A percentile compares a stretch with the other conserved stretches of the same genome.
These are phyloP conservation scores for Alternaria gansuensis DNA, from an alignment of 2,329 filamentous ascomycete genomes.

Conservation along the genomic window DNA sequence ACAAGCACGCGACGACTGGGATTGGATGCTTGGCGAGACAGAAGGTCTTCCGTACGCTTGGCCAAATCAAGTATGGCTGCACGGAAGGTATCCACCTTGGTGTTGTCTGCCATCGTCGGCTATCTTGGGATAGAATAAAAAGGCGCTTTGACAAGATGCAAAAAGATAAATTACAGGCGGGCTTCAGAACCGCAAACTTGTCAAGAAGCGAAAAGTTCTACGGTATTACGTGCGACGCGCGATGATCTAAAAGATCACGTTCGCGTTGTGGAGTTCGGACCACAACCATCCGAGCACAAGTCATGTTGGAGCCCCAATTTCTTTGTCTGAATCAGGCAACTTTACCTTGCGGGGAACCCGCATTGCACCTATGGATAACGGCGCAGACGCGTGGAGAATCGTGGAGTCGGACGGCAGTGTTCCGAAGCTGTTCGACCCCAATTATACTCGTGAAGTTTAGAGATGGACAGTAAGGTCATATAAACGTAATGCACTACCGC, in stretches of 20 bases:
- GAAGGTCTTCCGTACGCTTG: constrained; percentile 31
- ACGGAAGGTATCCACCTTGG: constrained; percentile 18
- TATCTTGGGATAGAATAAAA: neutral
- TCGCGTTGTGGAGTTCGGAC: constrained; percentile 29
- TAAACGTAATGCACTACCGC: constrained; percentile 5
- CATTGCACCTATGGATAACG: constrained; percentile 7
- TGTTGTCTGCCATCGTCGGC: constrained; percentile 23
- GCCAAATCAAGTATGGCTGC: constrained; percentile 31
- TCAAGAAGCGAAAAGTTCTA: neutral
- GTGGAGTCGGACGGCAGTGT: constrained; percentile 29
- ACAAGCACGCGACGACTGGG: constrained; percentile 37
- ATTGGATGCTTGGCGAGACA: constrained; percentile 29
- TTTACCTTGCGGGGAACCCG: constrained; percentile 17
- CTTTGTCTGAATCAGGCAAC: constrained; percentile 14
- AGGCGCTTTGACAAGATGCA: neutral
- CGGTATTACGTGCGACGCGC: neutral
- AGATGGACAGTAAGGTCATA: constrained; percentile 14
- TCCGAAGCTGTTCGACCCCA: constrained; percentile 26
- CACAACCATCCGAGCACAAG: constrained; percentile 30
- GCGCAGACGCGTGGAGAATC: constrained; percentile 12
- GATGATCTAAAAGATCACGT: constrained; percentile 5
- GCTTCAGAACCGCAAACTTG: neutral
- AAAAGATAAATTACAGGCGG: neutral
- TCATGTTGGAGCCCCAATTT: constrained; percentile 18
- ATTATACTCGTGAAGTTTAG: constrained; percentile 10